These are phyloP conservation scores for Sphaerulina musiva DNA, from an alignment of 2,329 filamentous ascomycete genomes.

Conservation along the genomic window DNA sequence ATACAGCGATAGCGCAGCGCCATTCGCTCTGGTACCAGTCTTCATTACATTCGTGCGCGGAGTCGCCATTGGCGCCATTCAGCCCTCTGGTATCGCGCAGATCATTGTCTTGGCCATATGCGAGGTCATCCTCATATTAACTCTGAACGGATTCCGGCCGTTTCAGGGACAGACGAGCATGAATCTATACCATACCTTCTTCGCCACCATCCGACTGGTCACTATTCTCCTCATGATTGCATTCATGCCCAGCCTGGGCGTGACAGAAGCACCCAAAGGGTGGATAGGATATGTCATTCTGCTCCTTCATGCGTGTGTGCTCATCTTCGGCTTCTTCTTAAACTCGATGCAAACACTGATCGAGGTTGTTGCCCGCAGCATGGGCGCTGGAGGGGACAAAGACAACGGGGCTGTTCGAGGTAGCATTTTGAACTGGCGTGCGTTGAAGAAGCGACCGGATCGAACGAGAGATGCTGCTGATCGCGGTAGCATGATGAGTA, in stretches of 20 bases:
- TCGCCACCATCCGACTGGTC: constrained; percentile 68
- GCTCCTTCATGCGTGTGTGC: constrained; percentile 72
- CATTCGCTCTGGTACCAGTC: constrained; percentile 82
- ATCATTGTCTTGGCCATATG: constrained; percentile 87
- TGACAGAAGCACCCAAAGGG: constrained; percentile 72
- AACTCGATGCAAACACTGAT: constrained; percentile 86
- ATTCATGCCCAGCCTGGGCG: constrained; percentile 76
- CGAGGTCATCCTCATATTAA: constrained; percentile 83
- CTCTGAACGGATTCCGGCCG: constrained; percentile 80
- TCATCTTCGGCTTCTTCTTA: constrained; percentile 87
- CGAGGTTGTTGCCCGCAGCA: constrained; percentile 75
- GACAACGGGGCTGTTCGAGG: constrained; percentile 53
- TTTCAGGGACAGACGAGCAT: constrained; percentile 90
- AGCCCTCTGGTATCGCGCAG: constrained; percentile 87
- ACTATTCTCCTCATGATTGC: constrained; percentile 51
- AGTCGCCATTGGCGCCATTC: constrained; percentile 84
- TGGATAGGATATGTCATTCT: constrained; percentile 95
- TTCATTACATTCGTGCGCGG: constrained; percentile 78
- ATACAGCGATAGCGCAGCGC: constrained; percentile 85
- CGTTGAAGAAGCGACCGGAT: constrained; percentile 31
- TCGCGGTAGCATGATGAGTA: constrained; percentile 75
- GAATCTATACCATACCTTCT: constrained; percentile 90
- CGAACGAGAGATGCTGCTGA: constrained; percentile 46
- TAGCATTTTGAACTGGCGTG: constrained; percentile 65
- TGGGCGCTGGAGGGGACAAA: constrained; percentile 70